Conservation (phyloP, 805 yeast species). For the Zygotorulaspora sp. region DNA sequence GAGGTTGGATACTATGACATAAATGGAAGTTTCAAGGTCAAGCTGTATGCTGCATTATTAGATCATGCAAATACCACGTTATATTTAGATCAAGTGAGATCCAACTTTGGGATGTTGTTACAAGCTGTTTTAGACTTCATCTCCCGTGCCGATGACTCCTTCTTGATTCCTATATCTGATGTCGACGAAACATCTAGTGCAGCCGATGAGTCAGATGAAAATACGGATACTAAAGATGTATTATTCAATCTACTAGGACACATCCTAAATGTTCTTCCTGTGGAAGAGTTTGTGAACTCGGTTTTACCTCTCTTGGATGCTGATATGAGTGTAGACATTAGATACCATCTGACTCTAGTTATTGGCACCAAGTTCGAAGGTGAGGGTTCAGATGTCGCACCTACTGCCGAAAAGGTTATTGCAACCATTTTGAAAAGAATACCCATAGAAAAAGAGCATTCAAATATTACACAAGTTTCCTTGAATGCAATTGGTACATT, state of each 20-base stretch:
- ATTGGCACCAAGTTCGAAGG: slow-evolving; percentile 63
- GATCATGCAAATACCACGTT: slow-evolving; percentile 33
- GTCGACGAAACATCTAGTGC: slow-evolving; percentile 20
- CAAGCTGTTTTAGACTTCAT: slow-evolving; percentile 24
- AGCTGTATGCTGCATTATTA: slow-evolving; percentile 48
- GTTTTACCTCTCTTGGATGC: slow-evolving; percentile 41
- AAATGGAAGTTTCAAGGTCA: slow-evolving; percentile 44
- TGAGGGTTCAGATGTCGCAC: slow-evolving; percentile 52
- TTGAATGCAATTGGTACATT: slow-evolving; percentile 63
- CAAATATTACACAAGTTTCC: slow-evolving; percentile 60
- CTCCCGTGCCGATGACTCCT: slow-evolving; percentile 13
- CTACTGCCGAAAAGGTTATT: slow-evolving; percentile 50
- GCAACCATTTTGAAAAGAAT: slow-evolving; percentile 45
- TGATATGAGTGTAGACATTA: slow-evolving; percentile 42
- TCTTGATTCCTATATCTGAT: slow-evolving; percentile 5
- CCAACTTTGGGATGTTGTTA: slow-evolving; percentile 27
- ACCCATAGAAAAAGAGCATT: slow-evolving; percentile 18
- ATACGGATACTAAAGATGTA: slow-evolving; percentile 36
- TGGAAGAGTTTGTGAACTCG: slow-evolving; percentile 64
- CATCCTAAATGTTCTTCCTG: slow-evolving; percentile 67
- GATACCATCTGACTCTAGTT: slow-evolving; percentile 57
- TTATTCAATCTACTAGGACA: slow-evolving; percentile 57
- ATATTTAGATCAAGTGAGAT: slow-evolving; percentile 17
- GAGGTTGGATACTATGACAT: slow-evolving; percentile 27
- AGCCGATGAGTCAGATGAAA: slow-evolving; percentile 19